phyloP scores from a whole-genome alignment of 768 basidiomycete species.

The Lactarius akahatsu region DNA sequence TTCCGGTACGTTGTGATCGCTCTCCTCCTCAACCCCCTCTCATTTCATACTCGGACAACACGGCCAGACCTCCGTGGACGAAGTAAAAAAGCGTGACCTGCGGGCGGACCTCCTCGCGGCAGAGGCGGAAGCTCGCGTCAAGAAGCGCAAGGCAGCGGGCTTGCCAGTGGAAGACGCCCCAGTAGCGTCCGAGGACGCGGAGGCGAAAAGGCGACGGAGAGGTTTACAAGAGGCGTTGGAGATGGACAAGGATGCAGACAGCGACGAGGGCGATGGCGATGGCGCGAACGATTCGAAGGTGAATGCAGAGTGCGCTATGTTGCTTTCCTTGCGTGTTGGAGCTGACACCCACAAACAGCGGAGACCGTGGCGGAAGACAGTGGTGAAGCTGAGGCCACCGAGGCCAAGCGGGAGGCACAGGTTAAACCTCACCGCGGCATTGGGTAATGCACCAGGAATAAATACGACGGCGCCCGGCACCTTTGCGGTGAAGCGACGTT shows the following conservation, averaged over 20 bases:
- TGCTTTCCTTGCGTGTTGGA: background rate
- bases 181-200: slow-evolving; percentile 52
- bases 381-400: slow-evolving; percentile 52
- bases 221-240: slow-evolving; percentile 82
- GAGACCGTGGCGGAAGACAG: slow-evolving; percentile 33
- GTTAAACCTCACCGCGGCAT: slow-evolving; percentile 86
- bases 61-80: slow-evolving; percentile 79
- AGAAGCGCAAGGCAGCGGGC: slow-evolving; percentile 92
- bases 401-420: slow-evolving; percentile 69
- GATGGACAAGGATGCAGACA: slow-evolving; percentile 87
- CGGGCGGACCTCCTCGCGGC: slow-evolving; percentile 80
- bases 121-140: slow-evolving; percentile 83
- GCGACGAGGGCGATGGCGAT: slow-evolving; percentile 58
- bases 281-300: slow-evolving; percentile 27
- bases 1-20: slow-evolving; percentile 62
- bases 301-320: slow-evolving; percentile 4
- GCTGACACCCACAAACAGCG: background rate
- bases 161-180: slow-evolving; percentile 41
- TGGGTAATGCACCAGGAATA: slow-evolving; percentile 74
- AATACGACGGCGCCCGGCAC: slow-evolving; percentile 76
- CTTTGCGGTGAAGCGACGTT: slow-evolving; percentile 88
- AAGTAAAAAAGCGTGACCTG: slow-evolving; percentile 72
- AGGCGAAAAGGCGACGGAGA: slow-evolving; percentile 78
- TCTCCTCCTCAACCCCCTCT: background rate
- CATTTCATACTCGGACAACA: slow-evolving; percentile 57